phyloP scores from a whole-genome alignment of 768 basidiomycete genomes.

The Floccularia luteovirens region DNA sequence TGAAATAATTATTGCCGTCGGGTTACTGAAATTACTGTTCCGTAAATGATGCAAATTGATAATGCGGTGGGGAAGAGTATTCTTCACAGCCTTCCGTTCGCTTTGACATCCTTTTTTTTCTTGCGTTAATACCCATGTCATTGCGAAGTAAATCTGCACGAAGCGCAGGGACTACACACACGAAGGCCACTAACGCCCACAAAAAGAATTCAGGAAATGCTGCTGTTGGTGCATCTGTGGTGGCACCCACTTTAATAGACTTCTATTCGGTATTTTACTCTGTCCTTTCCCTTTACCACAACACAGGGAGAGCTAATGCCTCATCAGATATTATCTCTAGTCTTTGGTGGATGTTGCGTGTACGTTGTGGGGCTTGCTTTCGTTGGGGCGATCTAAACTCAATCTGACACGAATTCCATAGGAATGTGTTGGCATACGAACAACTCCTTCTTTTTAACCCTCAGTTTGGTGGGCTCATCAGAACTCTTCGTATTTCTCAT shows the following conservation, averaged over 20 bases:
- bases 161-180: not conserved
- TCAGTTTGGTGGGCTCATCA: conserved; percentile 42
- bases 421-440: conserved; percentile 77
- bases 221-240: conserved; percentile 4
- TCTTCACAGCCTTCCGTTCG: too few relatives aligned
- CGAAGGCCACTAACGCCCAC: too few relatives aligned
- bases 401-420: conserved; percentile 13
- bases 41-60: too few relatives aligned
- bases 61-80: too few relatives aligned
- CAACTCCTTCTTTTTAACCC: conserved; percentile 64
- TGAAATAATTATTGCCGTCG: too few relatives aligned
- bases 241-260: conserved; percentile 8
- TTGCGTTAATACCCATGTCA: too few relatives aligned
- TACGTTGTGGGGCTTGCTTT: conserved; percentile 24
- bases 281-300: not conserved
- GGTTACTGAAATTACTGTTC: too few relatives aligned
- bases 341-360: conserved; percentile 84
- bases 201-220: not conserved
- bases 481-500: conserved; percentile 4
- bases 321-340: conserved; percentile 41
- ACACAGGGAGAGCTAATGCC: not conserved
- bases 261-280: conserved; percentile 16
- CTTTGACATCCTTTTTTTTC: too few relatives aligned
- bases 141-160: too few relatives aligned
- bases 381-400: not conserved